Evolutionary conservation across 768 basidiomycete genomes (phyloP).

Genomic region (Steccherinum ochraceum): DNA sequence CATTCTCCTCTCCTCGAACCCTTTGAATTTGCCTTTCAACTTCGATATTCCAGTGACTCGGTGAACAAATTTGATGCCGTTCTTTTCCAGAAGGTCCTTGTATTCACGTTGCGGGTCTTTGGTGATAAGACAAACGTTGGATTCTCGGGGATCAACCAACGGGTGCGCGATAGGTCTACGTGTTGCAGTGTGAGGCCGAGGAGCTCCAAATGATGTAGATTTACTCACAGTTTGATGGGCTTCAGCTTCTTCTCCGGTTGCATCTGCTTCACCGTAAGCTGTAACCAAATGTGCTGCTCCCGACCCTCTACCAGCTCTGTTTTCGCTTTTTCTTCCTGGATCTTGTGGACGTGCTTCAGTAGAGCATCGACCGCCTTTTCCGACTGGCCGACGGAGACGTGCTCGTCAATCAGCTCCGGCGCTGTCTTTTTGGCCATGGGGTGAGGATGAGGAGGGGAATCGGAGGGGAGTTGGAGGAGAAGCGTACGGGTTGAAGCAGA

Average conservation of each 20-base stretch:
- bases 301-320: constrained; percentile 69
- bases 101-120: constrained; percentile 96
- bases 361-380: constrained; percentile 76
- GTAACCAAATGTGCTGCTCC: constrained; percentile 87
- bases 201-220: background rate
- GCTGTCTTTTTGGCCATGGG: constrained; percentile 3
- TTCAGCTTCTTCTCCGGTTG: constrained; percentile 69
- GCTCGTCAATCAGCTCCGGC: constrained; percentile 51
- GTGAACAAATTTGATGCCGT: constrained; percentile 84
- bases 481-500: background rate
- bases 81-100: constrained; percentile 80
- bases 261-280: constrained; percentile 81
- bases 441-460: background rate
- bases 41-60: constrained; percentile 89
- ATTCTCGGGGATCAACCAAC: constrained; percentile 75
- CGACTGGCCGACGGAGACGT: constrained; percentile 68
- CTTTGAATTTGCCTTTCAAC: constrained; percentile 89
- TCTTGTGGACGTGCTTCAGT: constrained; percentile 60
- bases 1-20: constrained; percentile 75
- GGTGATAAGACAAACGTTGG: constrained; percentile 82
- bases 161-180: constrained; percentile 74
- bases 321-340: constrained; percentile 59
- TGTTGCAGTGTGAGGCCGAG: background rate
- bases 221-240: constrained; percentile 78
- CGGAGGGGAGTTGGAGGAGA: background rate